Evolutionary conservation across 495 filamentous ascomycete species (phyloP).

Genomic region (Beverwykella pulmonaria): DNA sequence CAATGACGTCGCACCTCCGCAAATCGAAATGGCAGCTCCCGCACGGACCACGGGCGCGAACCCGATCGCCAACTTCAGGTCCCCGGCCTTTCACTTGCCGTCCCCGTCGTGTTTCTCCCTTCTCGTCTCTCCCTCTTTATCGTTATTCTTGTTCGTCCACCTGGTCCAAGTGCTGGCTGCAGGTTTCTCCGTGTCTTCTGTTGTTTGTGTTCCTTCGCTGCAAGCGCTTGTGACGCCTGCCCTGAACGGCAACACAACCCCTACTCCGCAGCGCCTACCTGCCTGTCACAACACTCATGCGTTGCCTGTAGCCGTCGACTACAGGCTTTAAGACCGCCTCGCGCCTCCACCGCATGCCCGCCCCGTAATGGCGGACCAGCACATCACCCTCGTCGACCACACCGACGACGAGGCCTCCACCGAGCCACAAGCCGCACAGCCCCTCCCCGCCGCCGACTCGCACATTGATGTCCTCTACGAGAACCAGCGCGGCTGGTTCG

Average conservation of each 20-base stretch:
- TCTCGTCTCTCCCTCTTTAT: not conserved
- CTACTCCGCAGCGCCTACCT: slow-evolving; percentile 8
- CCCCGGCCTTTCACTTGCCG: not conserved
- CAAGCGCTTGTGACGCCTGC: not conserved
- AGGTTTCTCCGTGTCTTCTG: not conserved
- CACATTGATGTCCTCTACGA: slow-evolving; percentile 91
- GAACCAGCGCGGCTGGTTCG: slow-evolving; percentile 67
- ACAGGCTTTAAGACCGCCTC: not conserved
- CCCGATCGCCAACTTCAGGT: slow-evolving; percentile 18
- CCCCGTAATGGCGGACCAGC: slow-evolving; percentile 58
- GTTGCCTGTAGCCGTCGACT: slow-evolving; percentile 2
- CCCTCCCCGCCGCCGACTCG: slow-evolving; percentile 38
- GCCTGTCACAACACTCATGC: slow-evolving; percentile 13
- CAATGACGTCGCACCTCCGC: slow-evolving; percentile 31
- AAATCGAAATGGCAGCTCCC: slow-evolving; percentile 6
- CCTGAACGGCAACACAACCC: not conserved
- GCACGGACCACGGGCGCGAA: slow-evolving; percentile 26
- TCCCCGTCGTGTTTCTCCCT: not conserved
- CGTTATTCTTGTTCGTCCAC: slow-evolving; percentile 3
- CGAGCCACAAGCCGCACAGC: slow-evolving; percentile 24
- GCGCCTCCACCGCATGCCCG: not conserved
- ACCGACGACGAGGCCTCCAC: slow-evolving; percentile 38
- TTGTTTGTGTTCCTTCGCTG: not conserved
- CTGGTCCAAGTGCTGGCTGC: slow-evolving; percentile 6
- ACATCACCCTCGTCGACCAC: slow-evolving; percentile 62